phyloP scores from a whole-genome alignment of 768 basidiomycete species.

The Xerocomus potaroensis region DNA sequence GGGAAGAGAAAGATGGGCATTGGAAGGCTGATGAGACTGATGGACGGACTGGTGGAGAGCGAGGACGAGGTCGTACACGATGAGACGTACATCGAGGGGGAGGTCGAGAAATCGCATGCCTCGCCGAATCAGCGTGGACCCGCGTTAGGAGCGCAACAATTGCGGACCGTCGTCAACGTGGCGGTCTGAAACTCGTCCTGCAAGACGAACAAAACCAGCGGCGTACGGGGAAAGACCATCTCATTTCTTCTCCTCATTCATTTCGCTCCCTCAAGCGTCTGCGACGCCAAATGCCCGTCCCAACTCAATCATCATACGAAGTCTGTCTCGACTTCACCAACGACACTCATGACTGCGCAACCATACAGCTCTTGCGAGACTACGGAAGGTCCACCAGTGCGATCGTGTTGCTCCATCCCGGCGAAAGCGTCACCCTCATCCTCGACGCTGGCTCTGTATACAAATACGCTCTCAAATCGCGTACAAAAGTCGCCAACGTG shows the following conservation, averaged over 20 bases:
- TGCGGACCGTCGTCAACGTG: constrained; percentile 21
- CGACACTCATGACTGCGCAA: constrained; percentile 60
- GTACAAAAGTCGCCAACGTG: constrained; percentile 62
- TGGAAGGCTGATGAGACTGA: constrained; percentile 29
- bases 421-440: constrained; percentile 61
- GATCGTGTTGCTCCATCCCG: constrained; percentile 54
- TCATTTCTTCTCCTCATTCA: constrained; percentile 16
- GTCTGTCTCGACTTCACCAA: constrained; percentile 67
- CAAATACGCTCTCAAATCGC: constrained; percentile 64
- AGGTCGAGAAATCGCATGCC: constrained; percentile 25
- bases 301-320: constrained; percentile 53
- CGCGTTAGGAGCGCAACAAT: constrained; percentile 31
- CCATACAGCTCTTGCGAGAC: constrained; percentile 60
- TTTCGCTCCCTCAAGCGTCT: constrained; percentile 28
- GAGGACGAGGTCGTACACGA: constrained; percentile 32
- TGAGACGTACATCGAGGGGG: constrained; percentile 34
- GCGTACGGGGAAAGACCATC: constrained; percentile 22
- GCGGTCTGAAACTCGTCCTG: constrained; percentile 27
- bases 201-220: constrained; percentile 33
- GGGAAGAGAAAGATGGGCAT: constrained; percentile 32
- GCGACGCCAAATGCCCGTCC: constrained; percentile 53
- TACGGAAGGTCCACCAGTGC: constrained; percentile 54
- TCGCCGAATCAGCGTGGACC: constrained; percentile 29
- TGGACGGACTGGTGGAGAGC: constrained; percentile 19
- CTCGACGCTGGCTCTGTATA: constrained; percentile 67